Base-by-base conservation (phyloP, 1,284 basidiomycete genomes). In the Pyrrhoderma lamaoense region DNA sequence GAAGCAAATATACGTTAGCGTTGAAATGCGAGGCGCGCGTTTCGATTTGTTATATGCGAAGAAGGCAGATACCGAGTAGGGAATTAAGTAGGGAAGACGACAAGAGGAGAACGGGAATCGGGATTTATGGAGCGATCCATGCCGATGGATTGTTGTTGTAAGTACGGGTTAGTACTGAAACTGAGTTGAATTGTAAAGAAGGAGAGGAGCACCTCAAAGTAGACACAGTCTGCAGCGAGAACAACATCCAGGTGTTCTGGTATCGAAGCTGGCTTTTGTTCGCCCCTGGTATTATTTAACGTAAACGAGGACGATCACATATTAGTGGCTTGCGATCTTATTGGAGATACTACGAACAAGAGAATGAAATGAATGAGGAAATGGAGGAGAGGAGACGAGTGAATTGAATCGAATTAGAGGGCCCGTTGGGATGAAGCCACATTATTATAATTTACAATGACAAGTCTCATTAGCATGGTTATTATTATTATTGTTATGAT, bases 181-280 rank as follows among this genome's bases (percentile, higher is more conserved):
- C 38, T 16, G n/a, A 40, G 38, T 42, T 21, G 37, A n/a, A n/a
- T n/a, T n/a, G 37, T 42, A 14, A 18, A 46, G n/a, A 31, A 9
- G 25, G 31, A 18, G 7, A 27, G 16, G 36, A 5, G 40, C 3
- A 49, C 48, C 48, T 96, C 93, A 59, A 92, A 91, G 68, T 97
- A 97, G 3, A 97, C 92, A 61, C 93, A 97, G 64, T 97, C 93
- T 1, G 92, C 91, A 0, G 88, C 89, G 4, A 93, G 73, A 51
- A 93, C 74, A 22, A 95, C 56, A 59, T 90, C 80, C 5, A 35
- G 25, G 23, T 42, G 40, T 5, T 40, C 38, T 3, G 54, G 54
- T 8, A 56, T 36, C 18, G 14, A 45, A 16, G 43, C 47, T 13
- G 67, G 65, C 31, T 72, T 53, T 23, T 62, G 53, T 48, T 64